Evolutionary conservation across 176 grass and related monocot genomes (phyloP).

Genomic region (Neostapfia colusana): DNA sequence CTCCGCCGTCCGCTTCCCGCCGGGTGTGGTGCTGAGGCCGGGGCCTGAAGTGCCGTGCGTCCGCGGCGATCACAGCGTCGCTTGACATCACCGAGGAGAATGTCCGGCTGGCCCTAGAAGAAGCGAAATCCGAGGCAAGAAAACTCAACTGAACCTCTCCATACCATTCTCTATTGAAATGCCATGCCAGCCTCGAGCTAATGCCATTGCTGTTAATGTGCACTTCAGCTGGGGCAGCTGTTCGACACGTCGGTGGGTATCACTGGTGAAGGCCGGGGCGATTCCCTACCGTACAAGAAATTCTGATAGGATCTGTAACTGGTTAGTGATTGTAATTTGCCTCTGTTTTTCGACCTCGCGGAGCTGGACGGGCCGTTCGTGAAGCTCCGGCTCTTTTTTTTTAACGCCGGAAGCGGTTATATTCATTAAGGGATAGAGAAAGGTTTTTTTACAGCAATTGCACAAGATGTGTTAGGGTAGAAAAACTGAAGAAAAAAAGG

Average conservation of each 20-base stretch:
- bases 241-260: slow-evolving; percentile 86
- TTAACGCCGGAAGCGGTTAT: too few species aligned
- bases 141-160: neutral
- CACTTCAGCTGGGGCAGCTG: slow-evolving; percentile 76
- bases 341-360: slow-evolving; percentile 46
- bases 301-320: neutral
- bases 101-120: slow-evolving; percentile 58
- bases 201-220: slow-evolving; percentile 7
- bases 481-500: too few species aligned
- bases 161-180: neutral
- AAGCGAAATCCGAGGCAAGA: slow-evolving; percentile 70
- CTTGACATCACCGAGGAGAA: slow-evolving; percentile 95
- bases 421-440: too few species aligned
- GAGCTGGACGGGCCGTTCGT: slow-evolving; percentile 90
- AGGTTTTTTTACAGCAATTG: too few species aligned
- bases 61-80: slow-evolving; percentile 42
- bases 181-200: neutral
- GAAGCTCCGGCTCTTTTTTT: slow-evolving; percentile 84
- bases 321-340: neutral
- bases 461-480: too few species aligned
- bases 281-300: neutral
- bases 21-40: slow-evolving; percentile 6
- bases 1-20: neutral
- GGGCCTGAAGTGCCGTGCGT: slow-evolving; percentile 11
- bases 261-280: slow-evolving; percentile 53